These are phyloP conservation scores for Erythrophleum fordii DNA, from an alignment of 306 rosid genomes.

Conservation along the genomic window DNA sequence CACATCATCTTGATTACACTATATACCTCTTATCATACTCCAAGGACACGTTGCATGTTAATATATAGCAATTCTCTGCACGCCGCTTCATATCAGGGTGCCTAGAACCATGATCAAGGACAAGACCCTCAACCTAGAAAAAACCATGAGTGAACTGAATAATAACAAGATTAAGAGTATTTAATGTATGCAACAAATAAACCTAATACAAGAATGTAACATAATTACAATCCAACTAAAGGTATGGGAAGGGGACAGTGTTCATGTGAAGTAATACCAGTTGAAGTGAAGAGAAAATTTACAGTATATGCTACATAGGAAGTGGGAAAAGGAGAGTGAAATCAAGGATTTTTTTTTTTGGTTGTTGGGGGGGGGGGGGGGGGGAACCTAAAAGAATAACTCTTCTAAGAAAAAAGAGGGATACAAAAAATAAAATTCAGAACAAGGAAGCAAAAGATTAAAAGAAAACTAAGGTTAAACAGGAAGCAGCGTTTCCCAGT, in stretches of 20 bases:
- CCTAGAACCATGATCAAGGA: conserved; percentile 98
- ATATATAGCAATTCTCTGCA: conserved; percentile 87
- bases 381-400: background rate
- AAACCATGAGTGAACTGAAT: conserved; percentile 19
- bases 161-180: conserved; percentile 4
- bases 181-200: background rate
- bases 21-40: conserved; percentile 93
- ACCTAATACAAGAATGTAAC: conserved; percentile 2
- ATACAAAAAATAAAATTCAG: background rate
- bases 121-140: conserved; percentile 94
- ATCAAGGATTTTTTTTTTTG: background rate
- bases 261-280: background rate
- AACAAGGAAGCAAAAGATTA: background rate
- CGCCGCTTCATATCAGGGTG: conserved; percentile 99
- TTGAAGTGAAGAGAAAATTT: background rate
- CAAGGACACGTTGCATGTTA: conserved; percentile 89
- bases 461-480: background rate
- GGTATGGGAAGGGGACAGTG: background rate
- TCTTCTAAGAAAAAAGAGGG: background rate
- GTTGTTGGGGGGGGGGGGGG: no score
- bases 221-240: background rate
- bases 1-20: background rate
- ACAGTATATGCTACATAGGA: background rate
- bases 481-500: background rate
- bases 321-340: background rate